Conservation (phyloP, 768 basidiomycete species). For the Fomitopsis pulvina region DNA sequence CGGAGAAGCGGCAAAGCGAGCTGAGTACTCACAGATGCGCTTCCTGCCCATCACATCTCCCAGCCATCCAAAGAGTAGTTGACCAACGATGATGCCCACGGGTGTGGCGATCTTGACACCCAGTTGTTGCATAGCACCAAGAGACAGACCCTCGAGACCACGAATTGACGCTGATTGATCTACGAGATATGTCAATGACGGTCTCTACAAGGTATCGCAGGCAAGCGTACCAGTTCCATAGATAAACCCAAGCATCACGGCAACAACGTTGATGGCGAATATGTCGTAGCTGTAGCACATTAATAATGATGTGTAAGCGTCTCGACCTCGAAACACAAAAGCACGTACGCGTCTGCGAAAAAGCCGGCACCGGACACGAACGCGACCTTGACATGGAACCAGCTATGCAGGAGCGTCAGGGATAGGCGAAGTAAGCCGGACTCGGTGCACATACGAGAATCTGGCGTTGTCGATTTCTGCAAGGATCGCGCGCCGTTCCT, state of each 20-base stretch:
- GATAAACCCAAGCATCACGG: constrained; percentile 40
- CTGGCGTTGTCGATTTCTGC: constrained; percentile 45
- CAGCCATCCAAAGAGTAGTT: constrained; percentile 40
- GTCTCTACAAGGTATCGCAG: background rate
- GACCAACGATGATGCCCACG: constrained; percentile 33
- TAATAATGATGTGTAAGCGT: too few relatives aligned
- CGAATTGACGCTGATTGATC: background rate
- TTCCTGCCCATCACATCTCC: constrained; percentile 38
- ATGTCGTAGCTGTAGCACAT: constrained; percentile 26
- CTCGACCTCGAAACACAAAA: too few relatives aligned
- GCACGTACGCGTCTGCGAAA: constrained; percentile 25
- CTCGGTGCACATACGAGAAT: constrained; percentile 29
- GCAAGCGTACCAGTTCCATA: constrained; percentile 20
- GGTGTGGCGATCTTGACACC: constrained; percentile 39
- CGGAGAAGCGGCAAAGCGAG: background rate
- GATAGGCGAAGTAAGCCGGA: background rate
- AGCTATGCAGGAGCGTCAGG: constrained; percentile 19
- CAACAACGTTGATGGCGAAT: constrained; percentile 39
- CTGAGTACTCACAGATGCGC: constrained; percentile 25
- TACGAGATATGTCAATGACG: background rate
- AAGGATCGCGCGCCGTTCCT: constrained; percentile 37
- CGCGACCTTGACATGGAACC: constrained; percentile 45
- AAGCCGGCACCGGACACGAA: constrained; percentile 29
- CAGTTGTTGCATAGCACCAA: constrained; percentile 40
- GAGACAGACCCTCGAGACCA: constrained; percentile 13